Evolutionary conservation across 1,284 basidiomycete genomes (phyloP).

Genomic region (Mycosarcoma mackinlayi): DNA sequence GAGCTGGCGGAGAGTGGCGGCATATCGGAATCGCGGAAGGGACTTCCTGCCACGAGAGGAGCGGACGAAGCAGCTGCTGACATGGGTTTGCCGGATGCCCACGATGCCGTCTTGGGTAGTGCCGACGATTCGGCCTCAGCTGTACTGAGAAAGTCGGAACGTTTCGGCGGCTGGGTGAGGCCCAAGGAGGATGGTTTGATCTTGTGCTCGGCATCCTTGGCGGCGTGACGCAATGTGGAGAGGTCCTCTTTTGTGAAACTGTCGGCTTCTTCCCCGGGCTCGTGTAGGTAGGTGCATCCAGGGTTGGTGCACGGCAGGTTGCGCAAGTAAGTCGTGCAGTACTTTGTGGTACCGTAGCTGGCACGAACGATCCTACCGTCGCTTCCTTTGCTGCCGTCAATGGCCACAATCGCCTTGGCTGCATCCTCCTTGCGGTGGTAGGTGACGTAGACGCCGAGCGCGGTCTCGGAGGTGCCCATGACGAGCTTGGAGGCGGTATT

Average conservation of each 20-base stretch:
- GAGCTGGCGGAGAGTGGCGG: conserved; percentile 55
- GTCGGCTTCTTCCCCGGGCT: conserved; percentile 98
- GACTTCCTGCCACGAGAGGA: conserved; percentile 39
- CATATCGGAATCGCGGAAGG: conserved; percentile 59
- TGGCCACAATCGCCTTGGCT: conserved; percentile 87
- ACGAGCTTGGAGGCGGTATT: conserved; percentile 75
- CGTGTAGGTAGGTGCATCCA: conserved; percentile 92
- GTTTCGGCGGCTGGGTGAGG: conserved; percentile 45
- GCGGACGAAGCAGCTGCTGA: conserved; percentile 28
- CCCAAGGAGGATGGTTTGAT: conserved; percentile 60
- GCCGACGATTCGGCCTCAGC: conserved; percentile 56
- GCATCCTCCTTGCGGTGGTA: conserved; percentile 96
- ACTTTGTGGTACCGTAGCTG: conserved; percentile 96
- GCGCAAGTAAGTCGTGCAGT: conserved; percentile 95
- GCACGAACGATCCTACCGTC: conserved; percentile 76
- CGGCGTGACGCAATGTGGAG: conserved; percentile 65
- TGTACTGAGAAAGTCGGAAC: conserved; percentile 28
- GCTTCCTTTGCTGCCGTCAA: conserved; percentile 81
- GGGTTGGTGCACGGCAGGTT: conserved; percentile 86
- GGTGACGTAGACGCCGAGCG: conserved; percentile 94
- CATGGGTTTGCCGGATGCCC: conserved; percentile 63
- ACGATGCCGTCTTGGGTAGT: conserved; percentile 66
- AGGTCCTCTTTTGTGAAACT: conserved; percentile 73
- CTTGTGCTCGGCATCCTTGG: conserved; percentile 66
- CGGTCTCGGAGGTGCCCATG: conserved; percentile 74